Evolutionary conservation across 805 yeast genomes (phyloP), one percentile per base, ranked within the genome.

Genomic region (Yamadazyma phyllophila): DNA sequence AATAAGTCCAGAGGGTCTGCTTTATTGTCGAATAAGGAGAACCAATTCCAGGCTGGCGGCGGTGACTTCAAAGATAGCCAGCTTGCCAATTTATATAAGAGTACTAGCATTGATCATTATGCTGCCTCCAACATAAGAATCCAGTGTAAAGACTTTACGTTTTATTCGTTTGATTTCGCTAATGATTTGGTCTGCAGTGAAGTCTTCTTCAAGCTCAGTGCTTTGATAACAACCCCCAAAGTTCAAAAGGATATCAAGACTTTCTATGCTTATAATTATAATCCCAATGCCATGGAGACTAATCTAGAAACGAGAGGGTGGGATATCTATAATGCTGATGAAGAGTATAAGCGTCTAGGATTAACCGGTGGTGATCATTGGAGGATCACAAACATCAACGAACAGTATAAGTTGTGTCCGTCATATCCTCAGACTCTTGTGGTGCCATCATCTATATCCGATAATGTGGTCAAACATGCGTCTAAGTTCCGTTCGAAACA

Each of bases 131-230:
- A 81, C 48, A 66, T 92, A 38, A 78, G 95, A 39, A 59, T 92
- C 9, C 77, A 82, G 33, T 88, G 97, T 59, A 81, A 89, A 51
- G 98, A 92, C 63, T 92, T 88, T 64, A 84, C 91, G 14, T 85
- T 78, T 57, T 71, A 90, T 42, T 81, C 95, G 8, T 76, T 92
- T 53, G 94, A 88, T 58, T 88, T 94, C 59, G 61, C 61, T 16
- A 73, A 76, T 53, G 83, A 81, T 33, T 52, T 61, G 7, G 73
- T 78, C 27, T 85, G 95, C 46, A 68, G 70, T 26, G 92, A 85
- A 44, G 96, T 83, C 1, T 88, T 76, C 60, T 86, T 83, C 32
- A 81, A 87, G 45, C 71, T 94, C 41, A 76, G 84, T 68, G 77
- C 76, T 40, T 69, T 88, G 38, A 58, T 65, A n/a, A 83, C 92